These are phyloP conservation scores for Hibiscus mutabilis DNA, from an alignment of 345 rosid genomes.

Conservation along the genomic window DNA sequence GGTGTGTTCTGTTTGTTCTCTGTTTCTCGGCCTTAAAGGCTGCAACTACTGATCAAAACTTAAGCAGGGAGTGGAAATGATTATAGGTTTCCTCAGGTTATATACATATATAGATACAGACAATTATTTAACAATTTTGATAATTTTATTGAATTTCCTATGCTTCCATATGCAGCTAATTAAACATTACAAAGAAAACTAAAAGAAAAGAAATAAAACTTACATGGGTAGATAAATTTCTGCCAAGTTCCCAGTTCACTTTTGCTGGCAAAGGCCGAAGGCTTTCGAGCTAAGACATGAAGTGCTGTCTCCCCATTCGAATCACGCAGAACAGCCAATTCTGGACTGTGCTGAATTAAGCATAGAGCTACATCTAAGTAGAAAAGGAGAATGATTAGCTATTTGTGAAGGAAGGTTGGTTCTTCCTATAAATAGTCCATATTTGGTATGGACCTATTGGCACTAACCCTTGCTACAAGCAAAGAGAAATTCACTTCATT, in stretches of 20 bases:
- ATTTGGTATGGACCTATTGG: neutral
- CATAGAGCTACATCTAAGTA: conserved; percentile 28
- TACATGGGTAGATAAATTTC: conserved; percentile 22
- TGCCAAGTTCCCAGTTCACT: conserved; percentile 9
- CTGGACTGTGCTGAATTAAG: conserved; percentile 25
- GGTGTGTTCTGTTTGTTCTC: too few relatives aligned
- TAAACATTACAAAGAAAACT: too few relatives aligned
- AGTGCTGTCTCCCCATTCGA: conserved; percentile 31
- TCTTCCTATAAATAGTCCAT: neutral
- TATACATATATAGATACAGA: too few relatives aligned
- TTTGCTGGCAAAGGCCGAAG: conserved; percentile 9
- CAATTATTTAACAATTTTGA: too few relatives aligned
- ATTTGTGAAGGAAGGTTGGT: neutral
- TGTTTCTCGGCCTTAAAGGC: too few relatives aligned
- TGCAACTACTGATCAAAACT: too few relatives aligned
- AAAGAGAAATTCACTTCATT: neutral
- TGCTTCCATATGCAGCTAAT: too few relatives aligned
- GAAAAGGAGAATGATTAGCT: neutral
- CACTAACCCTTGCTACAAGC: neutral
- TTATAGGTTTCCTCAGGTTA: too few relatives aligned
- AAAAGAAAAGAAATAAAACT: neutral
- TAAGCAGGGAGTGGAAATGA: too few relatives aligned
- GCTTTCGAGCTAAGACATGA: conserved; percentile 30
- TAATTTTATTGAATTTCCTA: too few relatives aligned
- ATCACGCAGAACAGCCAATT: conserved; percentile 22